Evolutionary conservation across 208 protist species (phyloP).

Genomic region (Leishmania lainsoni): DNA sequence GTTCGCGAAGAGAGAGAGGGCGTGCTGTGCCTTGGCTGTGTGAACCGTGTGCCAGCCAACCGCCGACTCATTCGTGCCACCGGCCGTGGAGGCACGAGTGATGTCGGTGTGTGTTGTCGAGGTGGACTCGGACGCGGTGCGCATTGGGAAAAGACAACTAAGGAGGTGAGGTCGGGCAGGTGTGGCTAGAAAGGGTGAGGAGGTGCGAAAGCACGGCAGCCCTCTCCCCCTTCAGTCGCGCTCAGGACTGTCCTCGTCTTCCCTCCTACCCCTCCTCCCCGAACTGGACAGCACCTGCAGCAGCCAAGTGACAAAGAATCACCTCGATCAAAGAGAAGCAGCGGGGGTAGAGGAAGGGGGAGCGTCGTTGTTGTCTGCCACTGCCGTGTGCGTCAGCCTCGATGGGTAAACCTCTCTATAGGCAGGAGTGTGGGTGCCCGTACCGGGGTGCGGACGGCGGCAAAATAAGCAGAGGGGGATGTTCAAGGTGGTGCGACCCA

Average conservation of each 20-base stretch:
- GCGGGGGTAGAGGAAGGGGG: background rate
- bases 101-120: background rate
- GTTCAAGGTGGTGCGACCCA: background rate
- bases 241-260: background rate
- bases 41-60: slow-evolving; percentile 10
- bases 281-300: no score
- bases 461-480: background rate
- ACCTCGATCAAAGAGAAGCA: no score
- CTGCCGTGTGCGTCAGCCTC: background rate
- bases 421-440: background rate
- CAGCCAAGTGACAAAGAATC: background rate
- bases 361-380: background rate
- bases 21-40: slow-evolving; percentile 31
- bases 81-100: background rate
- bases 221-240: background rate
- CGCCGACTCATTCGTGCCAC: slow-evolving; percentile 6
- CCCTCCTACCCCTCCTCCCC: background rate
- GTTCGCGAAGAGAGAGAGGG: slow-evolving; percentile 28
- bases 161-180: background rate
- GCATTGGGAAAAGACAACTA: background rate
- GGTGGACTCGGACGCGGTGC: background rate
- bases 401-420: background rate
- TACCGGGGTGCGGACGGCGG: background rate
- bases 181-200: background rate
- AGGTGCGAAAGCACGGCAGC: background rate